phyloP scores from a whole-genome alignment of 352 stramenopile species.

The Globisporangium cylindrosporum region DNA sequence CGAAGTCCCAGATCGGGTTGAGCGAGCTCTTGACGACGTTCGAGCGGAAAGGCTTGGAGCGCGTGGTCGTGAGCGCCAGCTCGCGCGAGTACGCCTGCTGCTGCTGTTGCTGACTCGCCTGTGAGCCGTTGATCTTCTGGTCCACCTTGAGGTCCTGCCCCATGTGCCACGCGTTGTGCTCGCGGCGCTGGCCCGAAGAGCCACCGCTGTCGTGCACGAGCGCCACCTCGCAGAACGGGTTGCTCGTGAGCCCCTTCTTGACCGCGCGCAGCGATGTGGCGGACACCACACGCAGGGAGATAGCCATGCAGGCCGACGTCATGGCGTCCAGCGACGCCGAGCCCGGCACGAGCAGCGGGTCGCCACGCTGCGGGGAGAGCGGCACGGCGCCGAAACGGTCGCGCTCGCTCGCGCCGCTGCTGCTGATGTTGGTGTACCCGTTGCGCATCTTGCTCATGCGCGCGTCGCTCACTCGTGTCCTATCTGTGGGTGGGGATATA shows the following conservation, averaged over 20 bases:
- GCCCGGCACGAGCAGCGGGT: constrained; percentile 55
- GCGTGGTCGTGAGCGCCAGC: constrained; percentile 21
- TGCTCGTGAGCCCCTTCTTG: constrained; percentile 67
- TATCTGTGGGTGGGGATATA: background rate
- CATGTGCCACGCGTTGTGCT: constrained; percentile 39
- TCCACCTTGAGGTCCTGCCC: constrained; percentile 43
- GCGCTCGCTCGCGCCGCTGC: constrained; percentile 11
- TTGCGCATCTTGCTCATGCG: constrained; percentile 12
- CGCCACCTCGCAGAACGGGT: constrained; percentile 70
- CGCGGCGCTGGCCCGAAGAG: constrained; percentile 20
- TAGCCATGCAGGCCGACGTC: constrained; percentile 47
- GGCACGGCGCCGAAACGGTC: constrained; percentile 45
- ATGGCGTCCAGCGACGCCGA: constrained; percentile 63
- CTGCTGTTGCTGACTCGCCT: constrained; percentile 17
- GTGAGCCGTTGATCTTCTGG: constrained; percentile 23
- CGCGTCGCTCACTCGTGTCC: background rate
- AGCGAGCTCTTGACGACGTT: constrained; percentile 67
- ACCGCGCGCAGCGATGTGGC: constrained; percentile 57
- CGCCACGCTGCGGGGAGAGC: constrained; percentile 50
- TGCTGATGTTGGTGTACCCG: constrained; percentile 16
- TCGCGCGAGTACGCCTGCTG: constrained; percentile 11
- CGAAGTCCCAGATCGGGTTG: constrained; percentile 81
- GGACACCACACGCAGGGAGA: constrained; percentile 57
- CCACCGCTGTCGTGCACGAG: constrained; percentile 61
- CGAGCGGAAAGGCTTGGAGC: constrained; percentile 51